Percentiles rank a stretch among this genome's conserved stretches.
Conservation (phyloP, 306 rosid genomes). For the Psophocarpus tetragonolobus region DNA sequence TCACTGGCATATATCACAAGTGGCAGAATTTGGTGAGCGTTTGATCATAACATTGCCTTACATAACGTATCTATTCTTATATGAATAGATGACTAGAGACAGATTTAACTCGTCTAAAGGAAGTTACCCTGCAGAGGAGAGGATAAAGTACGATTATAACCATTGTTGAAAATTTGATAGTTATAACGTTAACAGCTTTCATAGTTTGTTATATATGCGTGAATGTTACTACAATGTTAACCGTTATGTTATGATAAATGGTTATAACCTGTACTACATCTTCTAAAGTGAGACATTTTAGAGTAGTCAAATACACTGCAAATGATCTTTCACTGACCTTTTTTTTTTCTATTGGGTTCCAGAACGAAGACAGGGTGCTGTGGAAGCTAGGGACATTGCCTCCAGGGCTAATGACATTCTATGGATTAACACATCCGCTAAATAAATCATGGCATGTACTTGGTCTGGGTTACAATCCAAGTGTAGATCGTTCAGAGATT, state of each 20-base stretch:
- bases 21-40: conserved; percentile 97
- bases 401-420: conserved; percentile 93
- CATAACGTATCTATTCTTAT: conserved; percentile 4
- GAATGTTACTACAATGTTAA: not conserved
- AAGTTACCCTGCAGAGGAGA: not conserved
- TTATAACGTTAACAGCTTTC: not conserved
- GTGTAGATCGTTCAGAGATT: conserved; percentile 65
- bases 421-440: conserved; percentile 83
- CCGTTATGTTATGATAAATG: not conserved
- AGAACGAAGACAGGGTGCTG: conserved; percentile 91
- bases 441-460: conserved; percentile 95
- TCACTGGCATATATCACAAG: conserved; percentile 94
- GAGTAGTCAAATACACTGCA: not conserved
- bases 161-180: not conserved
- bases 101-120: not conserved
- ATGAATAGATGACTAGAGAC: not conserved
- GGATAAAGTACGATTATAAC: not conserved
- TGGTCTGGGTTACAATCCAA: conserved; percentile 98
- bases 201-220: not conserved
- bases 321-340: conserved; percentile 13
- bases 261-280: not conserved
- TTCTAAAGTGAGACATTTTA: not conserved
- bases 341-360: conserved; percentile 32
- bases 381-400: conserved; percentile 98
- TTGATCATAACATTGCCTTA: conserved; percentile 18